phyloP scores from a whole-genome alignment of 345 rosid genomes.

The Aethionema arabicum region DNA sequence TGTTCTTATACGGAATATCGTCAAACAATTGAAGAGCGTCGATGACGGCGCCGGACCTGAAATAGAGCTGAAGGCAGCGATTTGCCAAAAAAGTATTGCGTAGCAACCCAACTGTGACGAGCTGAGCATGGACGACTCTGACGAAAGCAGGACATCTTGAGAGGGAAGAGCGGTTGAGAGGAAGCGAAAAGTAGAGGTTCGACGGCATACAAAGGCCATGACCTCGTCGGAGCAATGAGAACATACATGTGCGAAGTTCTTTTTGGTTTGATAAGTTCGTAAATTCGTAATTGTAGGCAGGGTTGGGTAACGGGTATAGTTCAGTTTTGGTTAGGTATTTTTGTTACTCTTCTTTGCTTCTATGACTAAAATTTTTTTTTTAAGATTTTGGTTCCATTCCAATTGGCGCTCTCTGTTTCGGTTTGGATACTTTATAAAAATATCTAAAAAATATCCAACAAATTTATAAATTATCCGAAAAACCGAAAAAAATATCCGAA shows the following conservation, averaged over 20 bases:
- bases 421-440: no score
- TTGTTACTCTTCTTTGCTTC: neutral
- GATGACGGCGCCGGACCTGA: conserved; percentile 39
- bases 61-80: conserved; percentile 66
- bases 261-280: neutral
- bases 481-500: no score
- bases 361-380: no score
- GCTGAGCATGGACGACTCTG: conserved; percentile 53
- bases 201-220: conserved; percentile 41
- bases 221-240: conserved; percentile 41
- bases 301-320: no score
- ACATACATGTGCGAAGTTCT: conserved; percentile 29
- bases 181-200: conserved; percentile 38
- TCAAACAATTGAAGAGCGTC: conserved; percentile 48
- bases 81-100: conserved; percentile 59
- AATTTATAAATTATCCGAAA: no score
- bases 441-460: no score
- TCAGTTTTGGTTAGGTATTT: neutral
- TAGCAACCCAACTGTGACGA: conserved; percentile 52
- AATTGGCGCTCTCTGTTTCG: no score
- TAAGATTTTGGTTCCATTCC: no score
- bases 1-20: conserved; percentile 48
- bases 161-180: conserved; percentile 48
- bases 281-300: no score
- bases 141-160: conserved; percentile 37